Conservation (phyloP, 2,329 filamentous ascomycete species). For the Thielaviopsis populi region DNA sequence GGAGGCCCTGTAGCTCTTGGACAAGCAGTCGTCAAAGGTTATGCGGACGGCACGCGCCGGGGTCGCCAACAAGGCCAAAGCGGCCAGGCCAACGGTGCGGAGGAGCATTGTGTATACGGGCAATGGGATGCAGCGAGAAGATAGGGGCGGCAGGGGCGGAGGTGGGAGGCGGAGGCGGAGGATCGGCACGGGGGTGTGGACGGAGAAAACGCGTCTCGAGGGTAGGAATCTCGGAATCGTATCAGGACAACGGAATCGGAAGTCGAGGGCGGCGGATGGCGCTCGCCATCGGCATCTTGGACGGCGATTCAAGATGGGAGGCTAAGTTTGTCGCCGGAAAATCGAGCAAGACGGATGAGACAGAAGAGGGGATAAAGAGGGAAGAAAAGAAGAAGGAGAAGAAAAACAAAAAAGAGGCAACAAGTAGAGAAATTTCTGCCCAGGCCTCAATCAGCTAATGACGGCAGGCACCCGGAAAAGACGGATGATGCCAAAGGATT, state of each 20-base stretch:
- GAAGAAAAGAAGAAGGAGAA: conserved; percentile 3
- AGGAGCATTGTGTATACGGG: conserved; percentile 23
- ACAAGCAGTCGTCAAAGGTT: conserved; percentile 72
- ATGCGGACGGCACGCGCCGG: conserved; percentile 50
- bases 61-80: conserved; percentile 25
- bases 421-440: background rate
- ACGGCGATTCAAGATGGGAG: conserved; percentile 8
- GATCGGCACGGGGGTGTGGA: background rate
- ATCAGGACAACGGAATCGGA: conserved; percentile 12
- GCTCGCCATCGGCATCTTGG: conserved; percentile 17
- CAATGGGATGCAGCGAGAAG: background rate
- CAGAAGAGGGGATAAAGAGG: background rate
- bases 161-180: conserved; percentile 4
- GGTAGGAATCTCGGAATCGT: conserved; percentile 2
- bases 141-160: background rate
- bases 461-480: background rate
- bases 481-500: background rate
- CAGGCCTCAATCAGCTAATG: background rate
- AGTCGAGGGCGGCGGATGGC: conserved; percentile 15
- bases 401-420: conserved; percentile 3
- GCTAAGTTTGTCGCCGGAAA: background rate
- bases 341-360: background rate
- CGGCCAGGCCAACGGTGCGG: conserved; percentile 4
- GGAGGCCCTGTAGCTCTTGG: conserved; percentile 42
- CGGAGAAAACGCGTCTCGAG: conserved; percentile 1